Conservation (phyloP, 2,329 filamentous ascomycete species). For the Hypoxylon sp. region DNA sequence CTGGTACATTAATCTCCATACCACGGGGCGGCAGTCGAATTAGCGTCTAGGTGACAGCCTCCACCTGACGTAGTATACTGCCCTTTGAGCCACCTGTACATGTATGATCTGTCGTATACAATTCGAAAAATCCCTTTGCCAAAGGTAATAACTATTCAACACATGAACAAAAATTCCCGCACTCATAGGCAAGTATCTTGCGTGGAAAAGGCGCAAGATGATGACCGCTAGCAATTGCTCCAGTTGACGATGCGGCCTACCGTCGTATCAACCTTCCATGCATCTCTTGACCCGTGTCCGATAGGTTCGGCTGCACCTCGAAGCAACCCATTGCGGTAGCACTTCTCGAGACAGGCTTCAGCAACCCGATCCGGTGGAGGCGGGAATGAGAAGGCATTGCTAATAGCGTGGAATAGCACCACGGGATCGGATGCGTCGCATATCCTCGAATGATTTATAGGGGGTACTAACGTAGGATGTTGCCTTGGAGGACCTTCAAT, state of each 20-base stretch:
- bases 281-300: slow-evolving; percentile 9
- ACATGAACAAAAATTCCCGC: slow-evolving; percentile 37
- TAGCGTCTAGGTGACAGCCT: slow-evolving; percentile 15
- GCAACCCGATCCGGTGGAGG: slow-evolving; percentile 11
- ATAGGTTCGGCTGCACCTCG: slow-evolving; percentile 34
- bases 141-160: not conserved
- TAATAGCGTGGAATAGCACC: slow-evolving; percentile 25
- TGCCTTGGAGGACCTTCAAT: not conserved
- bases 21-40: slow-evolving; percentile 21
- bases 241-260: slow-evolving; percentile 13
- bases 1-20: slow-evolving; percentile 17
- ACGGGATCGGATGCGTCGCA: slow-evolving; percentile 9
- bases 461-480: slow-evolving; percentile 1
- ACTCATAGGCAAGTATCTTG: slow-evolving; percentile 10
- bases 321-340: slow-evolving; percentile 7
- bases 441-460: slow-evolving; percentile 31
- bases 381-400: slow-evolving; percentile 9
- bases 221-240: slow-evolving; percentile 25
- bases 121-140: slow-evolving; percentile 1
- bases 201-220: not conserved
- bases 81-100: not conserved
- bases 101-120: slow-evolving; percentile 17
- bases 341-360: slow-evolving; percentile 24
- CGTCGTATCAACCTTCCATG: slow-evolving; percentile 29
- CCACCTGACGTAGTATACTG: slow-evolving; percentile 33